Evolutionary conservation across 148 eudicot species (phyloP).

Genomic region (Simmondsia chinensis): DNA sequence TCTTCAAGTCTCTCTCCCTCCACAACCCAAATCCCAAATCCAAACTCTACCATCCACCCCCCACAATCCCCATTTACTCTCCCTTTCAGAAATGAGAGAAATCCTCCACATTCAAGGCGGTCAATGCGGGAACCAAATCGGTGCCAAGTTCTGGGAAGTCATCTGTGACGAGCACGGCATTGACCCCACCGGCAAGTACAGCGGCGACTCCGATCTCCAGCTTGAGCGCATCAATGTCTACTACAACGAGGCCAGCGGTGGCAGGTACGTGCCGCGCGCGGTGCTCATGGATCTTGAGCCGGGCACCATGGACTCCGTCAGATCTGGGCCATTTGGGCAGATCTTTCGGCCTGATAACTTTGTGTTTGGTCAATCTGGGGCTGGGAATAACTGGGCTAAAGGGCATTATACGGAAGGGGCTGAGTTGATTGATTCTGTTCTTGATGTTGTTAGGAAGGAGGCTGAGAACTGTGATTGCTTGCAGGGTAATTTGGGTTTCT

Average conservation of each 20-base stretch:
- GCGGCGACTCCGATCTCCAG: background rate
- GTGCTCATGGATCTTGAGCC: constrained; percentile 5
- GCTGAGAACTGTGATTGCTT: constrained; percentile 1
- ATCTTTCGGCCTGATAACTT: constrained; percentile 2
- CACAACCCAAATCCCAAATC: no score
- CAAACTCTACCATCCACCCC: no score
- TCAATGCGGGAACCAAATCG: constrained; percentile 4
- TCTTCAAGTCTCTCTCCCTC: no score
- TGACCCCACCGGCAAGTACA: background rate
- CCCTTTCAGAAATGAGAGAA: constrained; percentile 5
- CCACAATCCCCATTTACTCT: no score
- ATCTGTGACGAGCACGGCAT: constrained; percentile 3
- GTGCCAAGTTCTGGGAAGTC: constrained; percentile 4
- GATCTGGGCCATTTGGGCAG: constrained; percentile 7
- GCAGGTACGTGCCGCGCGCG: constrained; percentile 1
- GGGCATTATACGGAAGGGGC: constrained; percentile 3
- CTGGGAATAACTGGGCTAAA: constrained; percentile 2
- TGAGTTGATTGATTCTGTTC: constrained; percentile 1
- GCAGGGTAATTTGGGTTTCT: no score
- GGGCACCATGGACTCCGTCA: background rate
- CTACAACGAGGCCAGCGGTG: constrained; percentile 3
- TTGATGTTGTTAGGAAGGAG: constrained; percentile 1
- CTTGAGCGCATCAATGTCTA: constrained; percentile 2
- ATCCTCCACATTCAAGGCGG: constrained; percentile 3
- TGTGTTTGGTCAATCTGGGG: constrained; percentile 1